phyloP scores from a whole-genome alignment of 768 basidiomycete species.

The Solioccasus polychromus region DNA sequence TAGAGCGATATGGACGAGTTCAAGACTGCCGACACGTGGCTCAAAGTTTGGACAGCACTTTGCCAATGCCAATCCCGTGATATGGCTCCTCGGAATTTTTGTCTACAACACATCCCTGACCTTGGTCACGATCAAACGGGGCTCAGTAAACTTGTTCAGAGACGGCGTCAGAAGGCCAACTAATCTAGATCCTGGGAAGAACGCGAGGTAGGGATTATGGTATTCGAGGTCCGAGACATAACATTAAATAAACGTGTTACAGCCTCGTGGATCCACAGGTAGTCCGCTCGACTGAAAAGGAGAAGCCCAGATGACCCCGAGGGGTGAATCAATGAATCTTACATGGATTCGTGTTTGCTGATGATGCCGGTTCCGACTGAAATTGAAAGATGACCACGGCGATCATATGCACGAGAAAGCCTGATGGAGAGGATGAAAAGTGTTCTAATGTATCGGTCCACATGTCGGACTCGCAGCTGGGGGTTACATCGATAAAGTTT shows the following conservation, averaged over 20 bases:
- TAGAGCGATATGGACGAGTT: not conserved
- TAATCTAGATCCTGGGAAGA: constrained; percentile 29
- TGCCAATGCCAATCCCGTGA: constrained; percentile 7
- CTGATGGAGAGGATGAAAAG: constrained; percentile 29
- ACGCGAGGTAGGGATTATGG: not conserved
- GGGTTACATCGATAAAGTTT: constrained; percentile 19
- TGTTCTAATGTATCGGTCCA: constrained; percentile 17
- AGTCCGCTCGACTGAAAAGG: constrained; percentile 19
- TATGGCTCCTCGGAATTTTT: constrained; percentile 16
- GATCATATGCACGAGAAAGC: constrained; percentile 36
- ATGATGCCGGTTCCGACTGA: constrained; percentile 32
- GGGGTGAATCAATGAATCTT: constrained; percentile 29
- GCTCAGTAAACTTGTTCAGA: constrained; percentile 2
- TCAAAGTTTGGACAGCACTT: not conserved
- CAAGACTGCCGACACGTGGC: constrained; percentile 14
- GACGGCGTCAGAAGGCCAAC: constrained; percentile 14
- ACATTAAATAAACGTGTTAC: constrained; percentile 33
- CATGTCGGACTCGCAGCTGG: constrained; percentile 23
- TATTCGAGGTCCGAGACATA: constrained; percentile 19
- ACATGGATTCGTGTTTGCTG: constrained; percentile 22
- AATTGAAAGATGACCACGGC: constrained; percentile 28
- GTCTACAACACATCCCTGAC: not conserved
- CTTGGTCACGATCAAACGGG: constrained; percentile 4
- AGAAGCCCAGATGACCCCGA: constrained; percentile 29
- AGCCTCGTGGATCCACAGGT: constrained; percentile 29